A percentile compares a stretch with the other conserved stretches of the same genome.
These are phyloP conservation scores for Sclerotinia spermophila DNA, from an alignment of 2,329 filamentous ascomycete genomes.

Conservation along the genomic window DNA sequence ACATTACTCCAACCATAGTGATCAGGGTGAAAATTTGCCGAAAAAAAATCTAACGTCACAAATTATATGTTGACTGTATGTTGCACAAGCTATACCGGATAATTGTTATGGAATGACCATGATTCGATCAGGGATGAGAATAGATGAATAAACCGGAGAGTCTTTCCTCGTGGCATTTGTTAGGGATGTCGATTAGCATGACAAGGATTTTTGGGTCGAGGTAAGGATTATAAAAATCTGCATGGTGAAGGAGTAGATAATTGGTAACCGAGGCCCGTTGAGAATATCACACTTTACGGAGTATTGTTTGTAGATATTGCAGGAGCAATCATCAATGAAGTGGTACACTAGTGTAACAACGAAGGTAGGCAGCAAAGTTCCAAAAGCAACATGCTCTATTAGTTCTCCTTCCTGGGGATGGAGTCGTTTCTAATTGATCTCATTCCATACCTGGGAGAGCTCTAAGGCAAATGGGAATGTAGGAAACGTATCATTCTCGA, in stretches of 20 bases:
- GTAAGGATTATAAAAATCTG: constrained; percentile 2
- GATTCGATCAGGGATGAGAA: constrained; percentile 11
- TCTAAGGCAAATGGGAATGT: neutral
- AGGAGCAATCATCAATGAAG: neutral
- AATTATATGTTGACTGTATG: neutral
- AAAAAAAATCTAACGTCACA: neutral
- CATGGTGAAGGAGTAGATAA: constrained; percentile 3
- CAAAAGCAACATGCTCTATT: neutral
- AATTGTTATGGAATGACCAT: constrained; percentile 7
- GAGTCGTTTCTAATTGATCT: neutral
- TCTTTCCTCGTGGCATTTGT: constrained; percentile 18
- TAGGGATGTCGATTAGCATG: constrained; percentile 10
- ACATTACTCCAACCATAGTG: neutral
- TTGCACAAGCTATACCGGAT: constrained; percentile 12
- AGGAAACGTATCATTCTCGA: neutral
- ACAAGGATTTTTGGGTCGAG: constrained; percentile 5
- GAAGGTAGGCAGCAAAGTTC: neutral
- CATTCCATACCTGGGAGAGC: neutral
- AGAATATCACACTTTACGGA: neutral
- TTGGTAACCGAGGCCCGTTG: neutral
- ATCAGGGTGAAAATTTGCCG: neutral
- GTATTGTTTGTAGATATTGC: neutral
- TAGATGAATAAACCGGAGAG: constrained; percentile 9
- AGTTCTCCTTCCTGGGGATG: neutral
- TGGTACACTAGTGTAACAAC: neutral